phyloP scores from a whole-genome alignment of 257 asterid species.

The Catharanthus roseus region DNA sequence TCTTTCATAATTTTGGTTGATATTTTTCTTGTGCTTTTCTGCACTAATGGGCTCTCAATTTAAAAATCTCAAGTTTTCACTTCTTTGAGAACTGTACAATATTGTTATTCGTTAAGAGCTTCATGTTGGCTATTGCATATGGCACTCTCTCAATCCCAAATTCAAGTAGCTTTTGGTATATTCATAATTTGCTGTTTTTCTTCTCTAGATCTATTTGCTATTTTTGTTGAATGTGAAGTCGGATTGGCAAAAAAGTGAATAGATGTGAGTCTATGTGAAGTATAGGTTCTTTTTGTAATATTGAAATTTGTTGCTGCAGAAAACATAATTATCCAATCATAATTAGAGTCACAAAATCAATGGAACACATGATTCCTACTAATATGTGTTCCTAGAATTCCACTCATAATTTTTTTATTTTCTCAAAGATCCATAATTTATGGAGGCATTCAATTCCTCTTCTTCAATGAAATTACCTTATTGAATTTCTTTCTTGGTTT shows the following conservation, averaged over 20 bases:
- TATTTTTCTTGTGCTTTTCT: neutral
- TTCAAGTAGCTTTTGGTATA: constrained; percentile 1
- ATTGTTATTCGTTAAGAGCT: neutral
- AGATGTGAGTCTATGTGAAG: neutral
- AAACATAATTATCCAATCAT: neutral
- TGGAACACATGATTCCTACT: neutral
- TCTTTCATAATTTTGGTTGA: neutral
- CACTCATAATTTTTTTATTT: neutral
- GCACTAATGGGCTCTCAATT: neutral
- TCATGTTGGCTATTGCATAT: neutral
- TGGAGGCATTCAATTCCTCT: neutral
- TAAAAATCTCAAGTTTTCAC: neutral
- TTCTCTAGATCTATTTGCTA: neutral
- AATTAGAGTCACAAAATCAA: neutral
- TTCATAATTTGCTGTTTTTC: neutral
- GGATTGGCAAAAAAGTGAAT: neutral
- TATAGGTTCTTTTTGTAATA: neutral
- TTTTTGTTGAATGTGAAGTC: constrained; percentile 3
- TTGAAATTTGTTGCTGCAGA: neutral
- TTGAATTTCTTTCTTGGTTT: neutral
- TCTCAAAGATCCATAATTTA: neutral
- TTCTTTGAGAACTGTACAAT: neutral
- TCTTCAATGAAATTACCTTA: neutral
- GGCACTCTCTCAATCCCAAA: neutral
- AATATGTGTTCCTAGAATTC: neutral